Evolutionary conservation across 129 eudicot genomes (phyloP), one percentile per base, ranked within the genome.

Genomic region (Artemisia tridentata): DNA sequence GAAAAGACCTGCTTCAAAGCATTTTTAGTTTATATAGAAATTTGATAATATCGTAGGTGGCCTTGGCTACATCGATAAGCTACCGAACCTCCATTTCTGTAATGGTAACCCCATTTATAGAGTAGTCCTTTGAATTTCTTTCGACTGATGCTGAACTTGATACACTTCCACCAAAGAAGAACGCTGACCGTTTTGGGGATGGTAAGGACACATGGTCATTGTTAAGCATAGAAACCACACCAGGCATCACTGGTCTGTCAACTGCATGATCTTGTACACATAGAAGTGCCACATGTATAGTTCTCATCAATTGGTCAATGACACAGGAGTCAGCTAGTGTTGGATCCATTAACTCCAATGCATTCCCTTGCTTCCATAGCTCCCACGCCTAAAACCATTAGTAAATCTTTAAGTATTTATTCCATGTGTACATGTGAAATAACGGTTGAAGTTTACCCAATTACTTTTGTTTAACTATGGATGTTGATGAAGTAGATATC

Each of bases 381-480:
- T 75, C 80, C 84, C 80, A 80, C 46, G 84, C 69, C 80, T 80
- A 59, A 47, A 77, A 12, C 13, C 75, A 55, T 66, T 59, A 11
- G 16, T 13, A 56, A 19, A 7, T 56, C 27, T 56, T 19, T 10
- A 56, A 56, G 4, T n/a, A 18, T 20, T 59, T 38, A 7, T 7
- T 7, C 45, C 45, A 38, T 38, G 45, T 38, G 45, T 38, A 38
- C 11, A 2, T 38, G 45, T 7, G 45, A 38, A 38, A 38, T 38
- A 38, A 38, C 45, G 2, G 45, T n/a, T n/a, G n/a, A n/a, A n/a
- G n/a, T n/a, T n/a, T n/a, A n/a, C n/a, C n/a, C n/a, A n/a, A n/a
- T n/a, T n/a, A n/a, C n/a, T n/a, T n/a, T n/a, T n/a, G n/a, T n/a
- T n/a, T 15, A 18, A 17, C 47, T 4, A 3, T 13, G 25, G 16